Evolutionary conservation across 2,329 filamentous ascomycete species (phyloP).

Genomic region (Monilinia vaccinii-corymbosi): DNA sequence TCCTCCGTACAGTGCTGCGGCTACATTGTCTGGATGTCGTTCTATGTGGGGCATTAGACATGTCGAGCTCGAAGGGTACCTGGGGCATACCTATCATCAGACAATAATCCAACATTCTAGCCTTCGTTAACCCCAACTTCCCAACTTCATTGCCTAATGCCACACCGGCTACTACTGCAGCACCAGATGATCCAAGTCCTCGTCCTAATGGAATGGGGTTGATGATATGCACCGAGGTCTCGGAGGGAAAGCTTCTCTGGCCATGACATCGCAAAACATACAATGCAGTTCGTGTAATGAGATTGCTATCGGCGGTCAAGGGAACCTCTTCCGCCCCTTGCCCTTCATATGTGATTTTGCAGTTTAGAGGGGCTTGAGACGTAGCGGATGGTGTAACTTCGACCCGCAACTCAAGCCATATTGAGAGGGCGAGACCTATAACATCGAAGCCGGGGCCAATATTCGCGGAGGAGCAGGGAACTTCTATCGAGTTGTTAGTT

Average conservation of each 20-base stretch:
- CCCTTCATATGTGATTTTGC: constrained; percentile 80
- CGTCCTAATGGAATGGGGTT: constrained; percentile 92
- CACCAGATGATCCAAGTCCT: constrained; percentile 89
- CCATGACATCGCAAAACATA: constrained; percentile 92
- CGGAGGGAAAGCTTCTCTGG: constrained; percentile 70
- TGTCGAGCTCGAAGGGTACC: background rate
- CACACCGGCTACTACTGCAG: constrained; percentile 93
- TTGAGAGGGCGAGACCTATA: constrained; percentile 85
- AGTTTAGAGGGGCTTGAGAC: constrained; percentile 64
- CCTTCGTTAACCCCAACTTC: constrained; percentile 64
- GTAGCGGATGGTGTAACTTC: constrained; percentile 55
- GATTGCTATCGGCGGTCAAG: constrained; percentile 75
- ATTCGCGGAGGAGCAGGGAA: constrained; percentile 93
- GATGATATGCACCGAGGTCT: constrained; percentile 88
- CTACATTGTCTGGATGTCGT: constrained; percentile 88
- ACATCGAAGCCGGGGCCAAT: constrained; percentile 98
- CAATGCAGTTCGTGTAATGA: constrained; percentile 87
- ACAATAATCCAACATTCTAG: constrained; percentile 87
- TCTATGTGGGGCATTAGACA: constrained; percentile 37
- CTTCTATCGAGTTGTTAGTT: constrained; percentile 33
- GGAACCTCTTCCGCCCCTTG: constrained; percentile 65
- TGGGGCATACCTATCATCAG: constrained; percentile 73
- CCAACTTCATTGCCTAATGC: constrained; percentile 85
- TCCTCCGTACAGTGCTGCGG: constrained; percentile 87
- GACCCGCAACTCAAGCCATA: constrained; percentile 85